phyloP scores from a whole-genome alignment of 2,329 filamentous ascomycete species.

The Monilinia fructicola region DNA sequence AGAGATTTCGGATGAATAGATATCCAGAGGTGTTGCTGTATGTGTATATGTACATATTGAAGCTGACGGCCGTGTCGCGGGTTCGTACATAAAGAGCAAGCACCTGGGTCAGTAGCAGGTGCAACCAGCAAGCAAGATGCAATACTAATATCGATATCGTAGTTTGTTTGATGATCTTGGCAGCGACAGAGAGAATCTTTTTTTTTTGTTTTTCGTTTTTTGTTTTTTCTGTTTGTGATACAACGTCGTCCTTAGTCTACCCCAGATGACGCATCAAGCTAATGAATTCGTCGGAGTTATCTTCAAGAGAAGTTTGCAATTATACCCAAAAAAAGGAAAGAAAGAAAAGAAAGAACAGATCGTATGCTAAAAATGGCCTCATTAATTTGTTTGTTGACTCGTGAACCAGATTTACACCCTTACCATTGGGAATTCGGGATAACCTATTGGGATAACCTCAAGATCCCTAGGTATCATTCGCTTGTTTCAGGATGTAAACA shows the following conservation, averaged over 20 bases:
- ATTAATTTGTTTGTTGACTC: slow-evolving; percentile 4
- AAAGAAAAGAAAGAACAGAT: neutral
- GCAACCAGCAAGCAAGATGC: neutral
- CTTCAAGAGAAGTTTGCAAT: neutral
- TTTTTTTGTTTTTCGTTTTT: too few species aligned
- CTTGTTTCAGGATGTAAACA: slow-evolving; percentile 20
- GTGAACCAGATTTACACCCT: slow-evolving; percentile 16
- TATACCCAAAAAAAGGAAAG: neutral
- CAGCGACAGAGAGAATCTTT: neutral
- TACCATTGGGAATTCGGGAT: neutral
- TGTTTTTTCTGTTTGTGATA: neutral
- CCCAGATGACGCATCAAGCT: neutral
- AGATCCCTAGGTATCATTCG: neutral
- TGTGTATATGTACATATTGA: neutral
- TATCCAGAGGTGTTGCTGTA: neutral
- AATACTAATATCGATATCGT: neutral
- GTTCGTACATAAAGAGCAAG: neutral
- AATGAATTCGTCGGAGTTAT: neutral
- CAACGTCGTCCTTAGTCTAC: neutral
- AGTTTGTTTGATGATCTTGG: slow-evolving; percentile 6
- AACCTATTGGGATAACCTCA: neutral
- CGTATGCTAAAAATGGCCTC: neutral
- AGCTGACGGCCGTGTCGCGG: neutral
- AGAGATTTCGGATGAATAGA: slow-evolving; percentile 1
- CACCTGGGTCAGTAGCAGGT: neutral